Evolutionary conservation across 352 stramenopile genomes (phyloP).

Genomic region (Plasmopara halstedii): DNA sequence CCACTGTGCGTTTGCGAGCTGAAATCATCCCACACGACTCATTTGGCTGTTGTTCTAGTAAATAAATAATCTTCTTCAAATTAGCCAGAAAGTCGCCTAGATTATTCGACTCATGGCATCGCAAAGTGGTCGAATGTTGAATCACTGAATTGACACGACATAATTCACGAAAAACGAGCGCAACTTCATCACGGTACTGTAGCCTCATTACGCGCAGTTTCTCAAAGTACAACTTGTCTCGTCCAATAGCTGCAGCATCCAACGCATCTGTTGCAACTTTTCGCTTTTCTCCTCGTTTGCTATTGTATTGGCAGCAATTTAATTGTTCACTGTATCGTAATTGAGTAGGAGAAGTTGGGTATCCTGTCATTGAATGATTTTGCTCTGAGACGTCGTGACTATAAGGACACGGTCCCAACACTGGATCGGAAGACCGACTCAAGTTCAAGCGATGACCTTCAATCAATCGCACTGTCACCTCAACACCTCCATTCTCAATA

Average conservation of each 20-base stretch:
- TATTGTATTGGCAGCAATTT: slow-evolving; percentile 6
- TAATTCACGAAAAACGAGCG: slow-evolving; percentile 70
- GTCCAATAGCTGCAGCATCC: slow-evolving; percentile 5
- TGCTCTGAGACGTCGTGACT: slow-evolving; percentile 1
- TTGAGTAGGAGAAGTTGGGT: neutral
- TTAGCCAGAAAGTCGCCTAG: slow-evolving; percentile 74
- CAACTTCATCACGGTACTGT: slow-evolving; percentile 74
- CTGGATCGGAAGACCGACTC: slow-evolving; percentile 8
- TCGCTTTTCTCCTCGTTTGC: slow-evolving; percentile 22
- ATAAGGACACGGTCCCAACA: slow-evolving; percentile 11
- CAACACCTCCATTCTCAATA: slow-evolving; percentile 18
- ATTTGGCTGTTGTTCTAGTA: slow-evolving; percentile 72
- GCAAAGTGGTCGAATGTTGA: slow-evolving; percentile 64
- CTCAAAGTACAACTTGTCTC: slow-evolving; percentile 59
- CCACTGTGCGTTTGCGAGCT: slow-evolving; percentile 56
- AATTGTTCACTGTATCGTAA: slow-evolving; percentile 8
- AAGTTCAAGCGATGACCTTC: slow-evolving; percentile 23
- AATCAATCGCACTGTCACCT: slow-evolving; percentile 13
- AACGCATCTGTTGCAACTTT: slow-evolving; percentile 8
- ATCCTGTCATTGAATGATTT: neutral
- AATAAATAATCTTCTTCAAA: slow-evolving; percentile 88
- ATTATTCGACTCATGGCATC: slow-evolving; percentile 74
- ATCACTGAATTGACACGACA: slow-evolving; percentile 78
- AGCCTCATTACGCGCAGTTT: slow-evolving; percentile 62
- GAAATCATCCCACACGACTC: slow-evolving; percentile 74